These are phyloP conservation scores for Eremomyces bilateralis DNA, from an alignment of 495 filamentous ascomycete genomes.

Conservation along the genomic window DNA sequence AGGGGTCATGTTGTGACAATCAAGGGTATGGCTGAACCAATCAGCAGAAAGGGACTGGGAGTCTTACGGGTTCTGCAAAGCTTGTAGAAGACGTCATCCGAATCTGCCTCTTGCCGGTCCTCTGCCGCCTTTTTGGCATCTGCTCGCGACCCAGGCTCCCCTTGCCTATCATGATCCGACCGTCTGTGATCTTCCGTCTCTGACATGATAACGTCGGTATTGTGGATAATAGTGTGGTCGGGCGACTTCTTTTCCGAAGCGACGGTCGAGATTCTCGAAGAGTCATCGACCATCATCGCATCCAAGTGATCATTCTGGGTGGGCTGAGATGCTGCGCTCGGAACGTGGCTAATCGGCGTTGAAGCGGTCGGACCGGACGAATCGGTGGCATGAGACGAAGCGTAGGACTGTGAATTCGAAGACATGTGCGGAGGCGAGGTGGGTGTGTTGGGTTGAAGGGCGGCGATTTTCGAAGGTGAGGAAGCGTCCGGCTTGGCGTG, in stretches of 20 bases:
- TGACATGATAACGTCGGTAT: slow-evolving; percentile 1
- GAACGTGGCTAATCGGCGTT: slow-evolving; percentile 21
- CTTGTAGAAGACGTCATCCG: slow-evolving; percentile 16
- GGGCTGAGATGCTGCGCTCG: slow-evolving; percentile 12
- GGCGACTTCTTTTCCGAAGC: neutral
- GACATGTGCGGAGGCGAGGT: slow-evolving; percentile 19
- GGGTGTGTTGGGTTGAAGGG: slow-evolving; percentile 17
- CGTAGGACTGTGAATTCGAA: slow-evolving; percentile 8
- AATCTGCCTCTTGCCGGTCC: slow-evolving; percentile 5
- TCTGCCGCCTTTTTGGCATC: slow-evolving; percentile 1
- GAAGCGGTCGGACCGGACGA: slow-evolving; percentile 13
- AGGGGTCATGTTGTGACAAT: too few relatives aligned
- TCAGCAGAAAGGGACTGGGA: slow-evolving; percentile 8
- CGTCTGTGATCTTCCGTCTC: slow-evolving; percentile 11
- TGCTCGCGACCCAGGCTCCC: neutral
- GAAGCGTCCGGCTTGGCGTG: slow-evolving; percentile 13
- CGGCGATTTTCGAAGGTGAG: too few relatives aligned
- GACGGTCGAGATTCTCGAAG: slow-evolving; percentile 1
- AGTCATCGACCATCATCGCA: slow-evolving; percentile 13
- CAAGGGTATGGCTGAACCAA: neutral
- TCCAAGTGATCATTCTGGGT: slow-evolving; percentile 20
- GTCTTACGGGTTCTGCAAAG: slow-evolving; percentile 19
- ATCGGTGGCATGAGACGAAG: slow-evolving; percentile 14
- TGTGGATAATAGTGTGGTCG: neutral
- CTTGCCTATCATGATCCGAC: slow-evolving; percentile 22